A percentile compares a stretch with the other conserved stretches of the same genome.
Conservation (phyloP, 331 rosid genomes). For the Phaseolus coccineus region DNA sequence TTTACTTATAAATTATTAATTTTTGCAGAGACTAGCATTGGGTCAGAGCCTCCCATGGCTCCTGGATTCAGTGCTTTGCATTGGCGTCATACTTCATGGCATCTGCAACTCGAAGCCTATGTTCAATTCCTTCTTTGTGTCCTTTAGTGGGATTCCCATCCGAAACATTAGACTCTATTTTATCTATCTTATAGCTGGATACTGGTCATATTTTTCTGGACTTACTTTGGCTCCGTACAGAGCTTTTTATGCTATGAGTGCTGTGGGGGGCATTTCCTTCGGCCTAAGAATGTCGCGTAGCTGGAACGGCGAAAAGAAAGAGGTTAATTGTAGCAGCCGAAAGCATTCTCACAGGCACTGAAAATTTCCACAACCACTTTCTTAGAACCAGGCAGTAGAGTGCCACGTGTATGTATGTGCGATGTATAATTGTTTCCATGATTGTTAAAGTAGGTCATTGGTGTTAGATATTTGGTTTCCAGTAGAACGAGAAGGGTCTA, state of each 20-base stretch:
- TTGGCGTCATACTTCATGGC: constrained; percentile 87
- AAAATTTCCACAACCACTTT: constrained; percentile 41
- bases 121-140: constrained; percentile 63
- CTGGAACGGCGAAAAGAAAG: constrained; percentile 61
- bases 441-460: constrained; percentile 40
- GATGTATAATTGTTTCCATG: constrained; percentile 27
- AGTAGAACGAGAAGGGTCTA: constrained; percentile 5
- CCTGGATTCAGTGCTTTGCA: constrained; percentile 82
- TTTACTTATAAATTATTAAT: constrained; percentile 7
- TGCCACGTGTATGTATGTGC: constrained; percentile 30
- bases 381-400: constrained; percentile 19
- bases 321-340: constrained; percentile 60
- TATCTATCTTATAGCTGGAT: constrained; percentile 80
- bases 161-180: constrained; percentile 61
- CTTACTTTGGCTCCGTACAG: constrained; percentile 78
- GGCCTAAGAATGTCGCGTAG: constrained; percentile 61
- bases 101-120: constrained; percentile 72
- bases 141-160: constrained; percentile 54
- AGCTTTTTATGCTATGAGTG: constrained; percentile 75
- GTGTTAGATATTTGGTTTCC: constrained; percentile 36
- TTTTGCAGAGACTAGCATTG: constrained; percentile 79
- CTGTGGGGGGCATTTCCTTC: constrained; percentile 68
- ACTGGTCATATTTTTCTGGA: constrained; percentile 74
- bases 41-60: constrained; percentile 83
- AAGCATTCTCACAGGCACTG: constrained; percentile 85